A percentile compares a stretch with the other conserved stretches of the same genome.
These are phyloP conservation scores for Suhomyces yuchorum DNA, from an alignment of 1,139 yeast genomes.

Conservation along the genomic window DNA sequence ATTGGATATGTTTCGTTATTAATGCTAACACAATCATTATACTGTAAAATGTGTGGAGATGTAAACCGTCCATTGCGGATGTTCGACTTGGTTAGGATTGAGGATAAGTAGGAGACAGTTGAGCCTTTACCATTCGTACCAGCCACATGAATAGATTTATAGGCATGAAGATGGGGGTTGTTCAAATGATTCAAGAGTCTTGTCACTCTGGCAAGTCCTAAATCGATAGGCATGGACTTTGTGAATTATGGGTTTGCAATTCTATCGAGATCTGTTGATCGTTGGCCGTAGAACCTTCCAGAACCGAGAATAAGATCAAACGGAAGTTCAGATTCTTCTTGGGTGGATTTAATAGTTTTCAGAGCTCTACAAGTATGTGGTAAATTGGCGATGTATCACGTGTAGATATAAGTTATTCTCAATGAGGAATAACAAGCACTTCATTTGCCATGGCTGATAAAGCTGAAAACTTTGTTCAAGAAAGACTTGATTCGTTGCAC, in stretches of 20 bases:
- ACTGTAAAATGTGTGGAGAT: conserved; percentile 76
- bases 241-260: too few species aligned
- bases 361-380: too few species aligned
- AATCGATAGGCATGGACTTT: conserved; percentile 50
- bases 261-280: too few species aligned
- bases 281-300: too few species aligned
- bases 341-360: too few species aligned
- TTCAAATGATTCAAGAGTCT: conserved; percentile 61
- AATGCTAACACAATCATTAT: conserved; percentile 75
- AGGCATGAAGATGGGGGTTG: conserved; percentile 59
- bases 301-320: too few species aligned
- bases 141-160: conserved; percentile 77
- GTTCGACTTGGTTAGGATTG: conserved; percentile 53
- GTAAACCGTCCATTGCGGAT: conserved; percentile 75
- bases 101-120: conserved; percentile 74
- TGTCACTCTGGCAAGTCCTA: conserved; percentile 68
- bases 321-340: too few species aligned
- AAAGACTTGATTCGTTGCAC: conserved; percentile 47
- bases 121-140: conserved; percentile 98
- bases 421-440: neutral
- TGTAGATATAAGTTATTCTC: neutral
- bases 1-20: conserved; percentile 58
- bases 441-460: conserved; percentile 7
- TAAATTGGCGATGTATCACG: neutral
- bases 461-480: conserved; percentile 40